These are phyloP conservation scores for Phoma sp. DNA, from an alignment of 2,329 filamentous ascomycete genomes.

Conservation along the genomic window DNA sequence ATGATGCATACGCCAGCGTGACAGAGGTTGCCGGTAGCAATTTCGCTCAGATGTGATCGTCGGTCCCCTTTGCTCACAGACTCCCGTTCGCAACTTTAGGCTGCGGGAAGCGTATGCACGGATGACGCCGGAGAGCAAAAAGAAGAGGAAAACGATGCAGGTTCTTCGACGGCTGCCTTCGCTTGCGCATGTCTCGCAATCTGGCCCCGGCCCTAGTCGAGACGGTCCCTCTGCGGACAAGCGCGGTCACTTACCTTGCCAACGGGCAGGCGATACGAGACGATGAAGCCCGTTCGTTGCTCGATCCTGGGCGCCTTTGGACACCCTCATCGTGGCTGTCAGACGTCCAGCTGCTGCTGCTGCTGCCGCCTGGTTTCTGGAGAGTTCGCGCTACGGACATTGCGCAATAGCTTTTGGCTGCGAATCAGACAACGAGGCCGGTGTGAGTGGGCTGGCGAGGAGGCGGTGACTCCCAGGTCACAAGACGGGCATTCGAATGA, in stretches of 20 bases:
- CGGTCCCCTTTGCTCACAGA: conserved; percentile 39
- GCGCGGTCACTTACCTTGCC: conserved; percentile 25
- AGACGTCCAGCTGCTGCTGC: neutral
- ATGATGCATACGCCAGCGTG: conserved; percentile 30
- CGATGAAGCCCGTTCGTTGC: conserved; percentile 34
- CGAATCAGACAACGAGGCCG: conserved; percentile 14
- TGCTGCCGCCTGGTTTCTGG: conserved; percentile 9
- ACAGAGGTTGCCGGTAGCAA: conserved; percentile 29
- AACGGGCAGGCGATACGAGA: conserved; percentile 41
- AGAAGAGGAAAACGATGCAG: conserved; percentile 39
- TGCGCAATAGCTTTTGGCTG: neutral
- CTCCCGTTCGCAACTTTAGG: conserved; percentile 44
- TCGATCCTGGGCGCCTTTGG: conserved; percentile 27
- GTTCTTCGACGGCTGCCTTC: conserved; percentile 32
- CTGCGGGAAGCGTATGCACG: conserved; percentile 44
- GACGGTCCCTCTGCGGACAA: conserved; percentile 26
- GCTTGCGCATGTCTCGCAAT: conserved; percentile 32
- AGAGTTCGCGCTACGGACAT: conserved; percentile 5
- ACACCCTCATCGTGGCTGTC: conserved; percentile 20
- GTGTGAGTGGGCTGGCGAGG: conserved; percentile 19
- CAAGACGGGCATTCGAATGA: conserved; percentile 27
- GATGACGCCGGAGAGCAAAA: conserved; percentile 40
- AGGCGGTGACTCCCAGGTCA: conserved; percentile 33
- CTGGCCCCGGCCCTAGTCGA: conserved; percentile 29
- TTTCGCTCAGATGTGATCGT: conserved; percentile 41